phyloP scores from a whole-genome alignment of 768 basidiomycete species.

The Leccinum barrowsii region DNA sequence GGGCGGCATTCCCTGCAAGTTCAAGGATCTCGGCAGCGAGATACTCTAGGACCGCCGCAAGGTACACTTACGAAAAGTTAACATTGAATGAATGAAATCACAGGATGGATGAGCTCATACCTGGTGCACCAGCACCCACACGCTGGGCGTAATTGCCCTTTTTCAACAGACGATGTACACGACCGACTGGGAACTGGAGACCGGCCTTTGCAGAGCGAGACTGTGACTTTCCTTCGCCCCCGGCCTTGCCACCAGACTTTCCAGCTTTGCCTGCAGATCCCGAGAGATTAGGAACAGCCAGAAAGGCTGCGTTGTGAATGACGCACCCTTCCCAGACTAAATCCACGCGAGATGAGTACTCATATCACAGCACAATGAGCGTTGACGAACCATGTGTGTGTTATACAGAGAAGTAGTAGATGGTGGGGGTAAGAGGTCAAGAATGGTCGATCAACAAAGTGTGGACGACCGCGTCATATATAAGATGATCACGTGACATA shows the following conservation, averaged over 20 bases:
- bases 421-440: slow-evolving; percentile 30
- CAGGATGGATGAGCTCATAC: slow-evolving; percentile 32
- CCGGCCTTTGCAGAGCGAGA: slow-evolving; percentile 74
- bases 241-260: slow-evolving; percentile 51
- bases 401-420: slow-evolving; percentile 16
- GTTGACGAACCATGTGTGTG: slow-evolving; percentile 25
- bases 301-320: neutral
- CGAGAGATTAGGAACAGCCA: slow-evolving; percentile 4
- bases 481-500: slow-evolving; percentile 31
- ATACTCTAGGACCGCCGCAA: slow-evolving; percentile 89
- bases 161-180: slow-evolving; percentile 87
- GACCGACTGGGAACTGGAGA: slow-evolving; percentile 86
- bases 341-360: slow-evolving; percentile 2
- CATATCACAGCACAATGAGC: neutral
- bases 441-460: slow-evolving; percentile 31
- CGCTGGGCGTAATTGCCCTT: slow-evolving; percentile 86
- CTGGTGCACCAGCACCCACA: slow-evolving; percentile 86
- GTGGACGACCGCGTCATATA: slow-evolving; percentile 30
- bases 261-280: slow-evolving; percentile 42
- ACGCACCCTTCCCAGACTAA: slow-evolving; percentile 33
- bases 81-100: neutral
- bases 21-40: slow-evolving; percentile 93
- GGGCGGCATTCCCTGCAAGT: slow-evolving; percentile 78
- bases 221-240: slow-evolving; percentile 50
- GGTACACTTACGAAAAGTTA: slow-evolving; percentile 55